These are phyloP conservation scores for Phytophthora brassicae DNA, from an alignment of 352 stramenopile genomes.

Conservation along the genomic window DNA sequence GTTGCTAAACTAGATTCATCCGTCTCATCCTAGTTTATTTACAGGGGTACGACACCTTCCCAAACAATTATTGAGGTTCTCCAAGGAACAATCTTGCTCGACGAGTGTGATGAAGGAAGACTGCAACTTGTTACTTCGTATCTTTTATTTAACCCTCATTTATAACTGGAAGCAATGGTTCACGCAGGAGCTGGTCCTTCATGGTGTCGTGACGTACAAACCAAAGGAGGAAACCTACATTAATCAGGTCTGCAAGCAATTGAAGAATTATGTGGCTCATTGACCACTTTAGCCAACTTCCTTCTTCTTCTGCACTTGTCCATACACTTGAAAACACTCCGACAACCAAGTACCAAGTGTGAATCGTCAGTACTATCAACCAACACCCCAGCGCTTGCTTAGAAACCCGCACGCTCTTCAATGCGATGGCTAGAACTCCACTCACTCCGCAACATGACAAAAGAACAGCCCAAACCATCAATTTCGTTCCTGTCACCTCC, in stretches of 20 bases:
- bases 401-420: constrained; percentile 5
- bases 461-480: constrained; percentile 11
- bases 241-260: constrained; percentile 12
- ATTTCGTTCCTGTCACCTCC: constrained; percentile 6
- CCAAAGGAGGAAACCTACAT: constrained; percentile 6
- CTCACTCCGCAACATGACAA: constrained; percentile 10
- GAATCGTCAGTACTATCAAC: constrained; percentile 9
- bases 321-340: not conserved
- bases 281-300: not conserved
- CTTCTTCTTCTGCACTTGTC: not conserved
- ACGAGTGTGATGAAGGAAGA: constrained; percentile 33
- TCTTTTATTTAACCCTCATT: too few species aligned
- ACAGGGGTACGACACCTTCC: too few species aligned
- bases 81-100: constrained; percentile 48
- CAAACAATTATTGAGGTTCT: too few species aligned
- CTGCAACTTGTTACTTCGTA: constrained; percentile 28
- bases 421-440: constrained; percentile 2
- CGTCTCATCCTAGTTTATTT: too few species aligned
- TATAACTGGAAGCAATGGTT: constrained; percentile 8
- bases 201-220: not conserved
- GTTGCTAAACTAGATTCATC: not conserved
- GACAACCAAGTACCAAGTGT: constrained; percentile 6
- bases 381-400: constrained; percentile 6
- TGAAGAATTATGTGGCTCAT: constrained; percentile 8
- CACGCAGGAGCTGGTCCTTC: not conserved